Conservation (phyloP, 768 basidiomycete genomes). For the Pisolithus microcarpus region DNA sequence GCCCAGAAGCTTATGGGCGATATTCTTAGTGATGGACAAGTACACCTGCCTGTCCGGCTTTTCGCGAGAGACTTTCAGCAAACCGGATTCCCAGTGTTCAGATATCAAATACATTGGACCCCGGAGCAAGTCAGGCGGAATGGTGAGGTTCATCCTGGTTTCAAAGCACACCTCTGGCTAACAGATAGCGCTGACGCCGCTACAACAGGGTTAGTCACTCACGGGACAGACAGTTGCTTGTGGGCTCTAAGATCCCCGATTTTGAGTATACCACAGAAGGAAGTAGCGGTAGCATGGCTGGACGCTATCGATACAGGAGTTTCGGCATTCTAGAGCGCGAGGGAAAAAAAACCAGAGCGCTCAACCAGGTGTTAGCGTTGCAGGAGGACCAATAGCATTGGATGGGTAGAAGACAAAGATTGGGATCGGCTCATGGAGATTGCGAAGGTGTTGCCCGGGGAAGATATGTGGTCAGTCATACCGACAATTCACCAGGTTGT, state of each 20-base stretch:
- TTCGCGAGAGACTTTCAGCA: conserved; percentile 52
- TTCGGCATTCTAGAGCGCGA: conserved; percentile 34
- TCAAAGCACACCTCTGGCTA: background rate
- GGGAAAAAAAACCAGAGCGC: conserved; percentile 23
- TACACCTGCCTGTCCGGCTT: conserved; percentile 59
- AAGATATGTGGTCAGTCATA: conserved; percentile 7
- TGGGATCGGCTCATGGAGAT: conserved; percentile 48
- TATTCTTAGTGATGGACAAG: conserved; percentile 54
- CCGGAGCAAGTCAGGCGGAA: conserved; percentile 50
- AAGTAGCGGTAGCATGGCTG: conserved; percentile 51
- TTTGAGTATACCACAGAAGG: conserved; percentile 40
- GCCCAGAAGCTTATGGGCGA: conserved; percentile 46
- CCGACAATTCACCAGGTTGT: background rate
- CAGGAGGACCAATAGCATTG: conserved; percentile 43
- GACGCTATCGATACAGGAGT: conserved; percentile 40
- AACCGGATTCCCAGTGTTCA: conserved; percentile 53
- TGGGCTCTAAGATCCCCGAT: conserved; percentile 53
- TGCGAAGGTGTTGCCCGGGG: conserved; percentile 23
- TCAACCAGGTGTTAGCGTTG: conserved; percentile 42
- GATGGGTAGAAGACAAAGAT: conserved; percentile 46
- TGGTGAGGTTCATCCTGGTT: conserved; percentile 33
- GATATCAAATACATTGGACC: conserved; percentile 66
- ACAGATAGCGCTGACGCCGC: background rate
- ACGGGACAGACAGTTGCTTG: conserved; percentile 54
- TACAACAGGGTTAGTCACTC: conserved; percentile 57